These are phyloP conservation scores for Fusarium sp. DNA, from an alignment of 2,329 filamentous ascomycete genomes.

Conservation along the genomic window DNA sequence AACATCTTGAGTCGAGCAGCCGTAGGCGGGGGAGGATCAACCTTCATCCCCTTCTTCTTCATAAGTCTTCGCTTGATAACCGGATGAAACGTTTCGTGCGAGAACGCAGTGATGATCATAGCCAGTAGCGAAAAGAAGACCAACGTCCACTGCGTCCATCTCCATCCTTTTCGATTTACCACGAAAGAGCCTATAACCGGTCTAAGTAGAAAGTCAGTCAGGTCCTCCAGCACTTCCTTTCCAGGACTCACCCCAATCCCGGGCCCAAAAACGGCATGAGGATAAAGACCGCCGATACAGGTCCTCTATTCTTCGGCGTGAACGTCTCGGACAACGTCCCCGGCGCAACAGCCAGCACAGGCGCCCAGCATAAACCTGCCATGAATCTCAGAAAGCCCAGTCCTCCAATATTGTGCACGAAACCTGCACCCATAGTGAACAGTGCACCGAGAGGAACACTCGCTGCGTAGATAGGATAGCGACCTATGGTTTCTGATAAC, in stretches of 20 bases:
- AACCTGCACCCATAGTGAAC: conserved; percentile 65
- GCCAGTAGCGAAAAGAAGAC: conserved; percentile 56
- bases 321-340: conserved; percentile 63
- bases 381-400: conserved; percentile 67
- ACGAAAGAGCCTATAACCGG: conserved; percentile 62
- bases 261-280: conserved; percentile 64
- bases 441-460: conserved; percentile 59
- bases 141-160: conserved; percentile 64
- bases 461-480: conserved; percentile 61
- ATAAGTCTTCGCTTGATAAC: conserved; percentile 54
- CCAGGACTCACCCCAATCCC: conserved; percentile 55
- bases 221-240: fast-evolving
- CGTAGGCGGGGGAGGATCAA: conserved; percentile 40
- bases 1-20: conserved; percentile 46
- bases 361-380: conserved; percentile 61
- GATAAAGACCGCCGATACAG: conserved; percentile 57
- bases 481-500: conserved; percentile 66
- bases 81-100: conserved; percentile 68
- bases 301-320: conserved; percentile 52
- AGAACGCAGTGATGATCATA: conserved; percentile 50
- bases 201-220: conserved; percentile 35
- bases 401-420: conserved; percentile 59
- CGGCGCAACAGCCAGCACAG: conserved; percentile 59
- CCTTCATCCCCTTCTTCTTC: conserved; percentile 47
- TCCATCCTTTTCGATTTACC: conserved; percentile 57